phyloP scores from a whole-genome alignment of 306 rosid genomes.

The Citrullus mucosospermus region DNA sequence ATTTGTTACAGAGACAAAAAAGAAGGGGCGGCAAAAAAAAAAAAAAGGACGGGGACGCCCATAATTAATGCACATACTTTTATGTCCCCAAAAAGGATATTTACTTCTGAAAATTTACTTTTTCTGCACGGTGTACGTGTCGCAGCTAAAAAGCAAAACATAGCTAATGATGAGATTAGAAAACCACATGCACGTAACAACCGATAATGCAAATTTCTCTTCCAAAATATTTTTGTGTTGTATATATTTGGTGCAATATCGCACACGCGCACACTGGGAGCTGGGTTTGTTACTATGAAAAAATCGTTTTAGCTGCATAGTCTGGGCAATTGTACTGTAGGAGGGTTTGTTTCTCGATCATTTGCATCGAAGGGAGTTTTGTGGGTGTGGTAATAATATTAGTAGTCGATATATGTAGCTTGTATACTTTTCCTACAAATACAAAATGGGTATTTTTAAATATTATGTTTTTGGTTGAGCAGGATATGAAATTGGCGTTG shows the following conservation, averaged over 20 bases:
- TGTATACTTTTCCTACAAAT: not conserved
- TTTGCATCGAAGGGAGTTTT: not conserved
- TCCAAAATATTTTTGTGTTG: not conserved
- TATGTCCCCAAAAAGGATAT: slow-evolving; percentile 2
- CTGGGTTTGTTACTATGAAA: not conserved
- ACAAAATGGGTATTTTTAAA: not conserved
- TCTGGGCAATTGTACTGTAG: not conserved
- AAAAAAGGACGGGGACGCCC: not conserved
- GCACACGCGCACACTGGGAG: not conserved
- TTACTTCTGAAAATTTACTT: not conserved
- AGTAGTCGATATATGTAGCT: not conserved
- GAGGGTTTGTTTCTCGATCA: not conserved
- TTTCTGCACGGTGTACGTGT: slow-evolving; percentile 1
- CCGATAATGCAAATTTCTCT: not conserved
- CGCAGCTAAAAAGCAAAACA: not conserved
- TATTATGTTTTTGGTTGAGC: not conserved
- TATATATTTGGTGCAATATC: not conserved
- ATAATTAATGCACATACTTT: slow-evolving; percentile 3
- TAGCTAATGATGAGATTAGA: slow-evolving; percentile 3
- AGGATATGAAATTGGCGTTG: slow-evolving; percentile 21
- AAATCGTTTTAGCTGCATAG: not conserved
- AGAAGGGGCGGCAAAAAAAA: no score
- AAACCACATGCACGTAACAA: slow-evolving; percentile 14
- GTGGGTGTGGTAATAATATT: not conserved
- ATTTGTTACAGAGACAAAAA: not conserved